Evolutionary conservation across 2,329 filamentous ascomycete species (phyloP).

Genomic region (Akanthomyces lecanii): DNA sequence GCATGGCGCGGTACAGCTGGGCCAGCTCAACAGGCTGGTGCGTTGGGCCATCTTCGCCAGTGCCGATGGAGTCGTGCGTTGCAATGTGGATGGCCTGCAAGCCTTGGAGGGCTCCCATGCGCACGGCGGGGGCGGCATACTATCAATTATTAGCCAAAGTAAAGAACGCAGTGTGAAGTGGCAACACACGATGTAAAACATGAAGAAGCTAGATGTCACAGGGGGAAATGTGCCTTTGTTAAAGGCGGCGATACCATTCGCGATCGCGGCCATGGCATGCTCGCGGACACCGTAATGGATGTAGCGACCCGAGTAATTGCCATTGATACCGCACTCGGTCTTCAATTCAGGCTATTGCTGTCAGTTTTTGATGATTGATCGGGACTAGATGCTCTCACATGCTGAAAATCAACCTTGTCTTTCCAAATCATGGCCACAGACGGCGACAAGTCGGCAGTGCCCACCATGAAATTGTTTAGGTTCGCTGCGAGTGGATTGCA

Average conservation of each 20-base stretch:
- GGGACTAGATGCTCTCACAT: constrained; percentile 25
- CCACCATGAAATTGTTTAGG: constrained; percentile 47
- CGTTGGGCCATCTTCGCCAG: constrained; percentile 58
- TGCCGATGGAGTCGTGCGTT: constrained; percentile 58
- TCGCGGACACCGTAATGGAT: constrained; percentile 59
- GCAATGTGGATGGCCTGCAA: constrained; percentile 56
- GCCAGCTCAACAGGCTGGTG: constrained; percentile 59
- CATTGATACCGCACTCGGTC: constrained; percentile 47
- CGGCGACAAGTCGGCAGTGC: constrained; percentile 49
- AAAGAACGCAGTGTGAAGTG: fast-evolving
- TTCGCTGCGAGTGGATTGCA: constrained; percentile 49
- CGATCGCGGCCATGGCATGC: constrained; percentile 56
- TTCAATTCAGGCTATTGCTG: constrained; percentile 30
- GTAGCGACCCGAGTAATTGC: constrained; percentile 51
- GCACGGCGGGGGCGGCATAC: constrained; percentile 53
- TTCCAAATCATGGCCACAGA: constrained; percentile 55
- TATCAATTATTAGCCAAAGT: constrained; percentile 14
- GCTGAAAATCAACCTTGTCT: constrained; percentile 47
- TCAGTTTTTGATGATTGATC: too few relatives aligned
- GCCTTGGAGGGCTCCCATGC: constrained; percentile 55
- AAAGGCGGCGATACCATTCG: constrained; percentile 57
- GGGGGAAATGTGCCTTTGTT: constrained; percentile 52
- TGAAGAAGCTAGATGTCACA: constrained; percentile 57
- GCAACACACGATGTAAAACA: constrained; percentile 48
- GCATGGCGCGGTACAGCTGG: constrained; percentile 57